Percentiles rank a stretch among this genome's conserved stretches.
phyloP scores from a whole-genome alignment of 495 filamentous ascomycete genomes.

The Penicillium chermesinum region DNA sequence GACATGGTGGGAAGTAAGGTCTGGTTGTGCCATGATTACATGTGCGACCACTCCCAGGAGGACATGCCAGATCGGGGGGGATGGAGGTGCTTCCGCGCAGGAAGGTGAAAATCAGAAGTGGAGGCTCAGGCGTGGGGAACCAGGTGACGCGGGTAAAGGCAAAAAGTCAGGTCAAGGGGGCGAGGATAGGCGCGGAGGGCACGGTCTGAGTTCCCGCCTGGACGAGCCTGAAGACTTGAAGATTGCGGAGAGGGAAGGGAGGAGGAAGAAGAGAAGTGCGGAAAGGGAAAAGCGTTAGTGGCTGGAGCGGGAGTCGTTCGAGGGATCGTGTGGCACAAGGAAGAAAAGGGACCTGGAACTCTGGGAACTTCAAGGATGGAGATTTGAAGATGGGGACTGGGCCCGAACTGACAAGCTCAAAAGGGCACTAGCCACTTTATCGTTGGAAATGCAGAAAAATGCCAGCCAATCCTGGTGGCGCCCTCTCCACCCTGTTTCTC shows the following conservation, averaged over 20 bases:
- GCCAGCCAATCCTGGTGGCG: slow-evolving; percentile 4
- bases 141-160: neutral
- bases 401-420: slow-evolving; percentile 12
- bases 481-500: slow-evolving; percentile 3
- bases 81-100: slow-evolving; percentile 18
- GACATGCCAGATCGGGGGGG: slow-evolving; percentile 33
- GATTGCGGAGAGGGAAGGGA: slow-evolving; percentile 3
- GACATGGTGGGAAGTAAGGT: slow-evolving; percentile 84
- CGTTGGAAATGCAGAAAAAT: slow-evolving; percentile 1
- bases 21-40: slow-evolving; percentile 47
- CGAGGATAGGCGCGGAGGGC: neutral
- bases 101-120: slow-evolving; percentile 27
- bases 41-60: slow-evolving; percentile 36
- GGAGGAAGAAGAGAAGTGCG: slow-evolving; percentile 2
- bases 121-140: slow-evolving; percentile 7
- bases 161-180: neutral
- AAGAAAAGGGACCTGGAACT: too few relatives aligned
- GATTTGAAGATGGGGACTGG: slow-evolving; percentile 3
- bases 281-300: slow-evolving; percentile 5
- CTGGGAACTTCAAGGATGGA: slow-evolving; percentile 10
- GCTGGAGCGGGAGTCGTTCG: neutral
- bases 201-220: neutral
- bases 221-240: neutral
- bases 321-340: slow-evolving; percentile 1
- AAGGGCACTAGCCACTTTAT: slow-evolving; percentile 18